Conservation (phyloP, 2,329 filamentous ascomycete genomes). For the Plectosphaerella cucumerina region DNA sequence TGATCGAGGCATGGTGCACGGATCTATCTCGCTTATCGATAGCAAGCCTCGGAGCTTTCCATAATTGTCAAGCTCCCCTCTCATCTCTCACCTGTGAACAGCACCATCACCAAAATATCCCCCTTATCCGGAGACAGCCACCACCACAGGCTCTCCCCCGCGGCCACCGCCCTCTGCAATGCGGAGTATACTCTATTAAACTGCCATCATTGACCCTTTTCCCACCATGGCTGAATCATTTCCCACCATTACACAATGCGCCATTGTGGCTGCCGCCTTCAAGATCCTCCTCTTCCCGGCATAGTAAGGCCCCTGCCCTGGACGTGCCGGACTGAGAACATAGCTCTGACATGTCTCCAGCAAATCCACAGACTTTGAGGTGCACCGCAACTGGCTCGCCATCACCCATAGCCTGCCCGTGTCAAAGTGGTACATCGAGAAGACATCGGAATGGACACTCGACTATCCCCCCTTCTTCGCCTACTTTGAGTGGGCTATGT, state of each 20-base stretch:
- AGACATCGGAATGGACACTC: constrained; percentile 98
- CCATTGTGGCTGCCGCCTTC: constrained; percentile 78
- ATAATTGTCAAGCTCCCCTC: neutral
- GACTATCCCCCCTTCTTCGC: constrained; percentile 99
- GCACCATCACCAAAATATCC: neutral
- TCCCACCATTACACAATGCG: constrained; percentile 85
- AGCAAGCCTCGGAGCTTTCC: neutral
- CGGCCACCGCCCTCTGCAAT: constrained; percentile 8
- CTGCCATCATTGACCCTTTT: neutral
- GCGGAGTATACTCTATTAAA: constrained; percentile 3
- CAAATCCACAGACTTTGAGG: constrained; percentile 98
- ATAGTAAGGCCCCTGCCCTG: constrained; percentile 63
- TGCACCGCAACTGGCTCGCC: constrained; percentile 97
- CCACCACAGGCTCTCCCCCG: constrained; percentile 10
- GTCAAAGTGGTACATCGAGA: constrained; percentile 93
- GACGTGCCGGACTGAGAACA: constrained; percentile 8
- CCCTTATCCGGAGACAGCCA: neutral
- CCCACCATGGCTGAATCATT: constrained; percentile 70
- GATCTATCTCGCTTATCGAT: too few species aligned
- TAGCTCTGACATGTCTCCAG: too few species aligned
- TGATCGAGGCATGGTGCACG: too few species aligned
- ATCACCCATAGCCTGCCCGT: constrained; percentile 86
- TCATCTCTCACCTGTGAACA: neutral
- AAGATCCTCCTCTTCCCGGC: constrained; percentile 91
- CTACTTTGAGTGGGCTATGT: constrained; percentile 91